A percentile compares a stretch with the other conserved stretches of the same genome.
These are phyloP conservation scores for Amoebophrya sp. DNA, from an alignment of 169 alveolate species.

Conservation along the genomic window DNA sequence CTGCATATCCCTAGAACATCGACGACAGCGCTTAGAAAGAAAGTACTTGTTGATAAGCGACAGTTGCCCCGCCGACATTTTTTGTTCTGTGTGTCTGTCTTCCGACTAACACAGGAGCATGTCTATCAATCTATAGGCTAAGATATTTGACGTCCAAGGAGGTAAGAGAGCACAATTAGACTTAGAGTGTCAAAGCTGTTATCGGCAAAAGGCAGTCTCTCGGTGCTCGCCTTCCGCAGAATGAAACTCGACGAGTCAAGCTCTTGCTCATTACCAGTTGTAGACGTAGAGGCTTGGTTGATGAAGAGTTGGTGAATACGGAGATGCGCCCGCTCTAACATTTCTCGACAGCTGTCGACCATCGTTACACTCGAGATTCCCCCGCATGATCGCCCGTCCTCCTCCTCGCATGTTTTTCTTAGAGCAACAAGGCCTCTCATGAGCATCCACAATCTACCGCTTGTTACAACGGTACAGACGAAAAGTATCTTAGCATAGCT, in stretches of 20 bases:
- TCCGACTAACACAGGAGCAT: not conserved
- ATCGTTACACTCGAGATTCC: not conserved
- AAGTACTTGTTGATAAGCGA: too few species aligned
- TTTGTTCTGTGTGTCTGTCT: too few species aligned
- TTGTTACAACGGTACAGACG: not conserved
- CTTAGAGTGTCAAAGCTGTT: not conserved
- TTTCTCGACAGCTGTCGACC: not conserved
- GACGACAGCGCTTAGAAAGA: not conserved
- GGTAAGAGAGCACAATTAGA: not conserved
- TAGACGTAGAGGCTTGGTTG: not conserved
- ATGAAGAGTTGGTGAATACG: not conserved
- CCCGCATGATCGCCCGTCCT: not conserved
- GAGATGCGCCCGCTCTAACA: not conserved
- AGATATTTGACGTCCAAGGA: not conserved
- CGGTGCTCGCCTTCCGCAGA: not conserved
- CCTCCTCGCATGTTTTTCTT: too few species aligned
- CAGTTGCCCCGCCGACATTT: too few species aligned
- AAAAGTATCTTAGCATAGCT: not conserved
- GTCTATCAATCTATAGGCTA: not conserved
- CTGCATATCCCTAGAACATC: not conserved
- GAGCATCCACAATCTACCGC: too few species aligned
- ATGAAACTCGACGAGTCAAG: not conserved
- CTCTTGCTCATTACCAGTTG: not conserved
- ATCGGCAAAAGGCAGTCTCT: not conserved
- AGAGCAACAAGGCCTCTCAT: too few species aligned